phyloP scores from a whole-genome alignment of 768 basidiomycete genomes.

The Leccinum disarticulatum region DNA sequence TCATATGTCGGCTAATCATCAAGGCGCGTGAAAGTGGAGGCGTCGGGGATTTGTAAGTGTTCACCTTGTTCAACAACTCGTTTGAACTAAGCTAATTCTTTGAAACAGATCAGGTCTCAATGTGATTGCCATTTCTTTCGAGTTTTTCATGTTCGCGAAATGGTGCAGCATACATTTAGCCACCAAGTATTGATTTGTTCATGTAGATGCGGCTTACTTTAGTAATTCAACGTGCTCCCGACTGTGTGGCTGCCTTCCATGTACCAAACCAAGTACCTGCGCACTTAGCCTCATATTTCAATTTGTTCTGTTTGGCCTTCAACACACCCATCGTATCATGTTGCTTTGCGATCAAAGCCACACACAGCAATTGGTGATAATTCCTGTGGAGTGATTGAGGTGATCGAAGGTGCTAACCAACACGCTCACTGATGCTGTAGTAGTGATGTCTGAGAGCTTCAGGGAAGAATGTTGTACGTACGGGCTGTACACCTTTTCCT shows the following conservation, averaged over 20 bases:
- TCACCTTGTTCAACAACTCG: not conserved
- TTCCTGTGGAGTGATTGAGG: not conserved
- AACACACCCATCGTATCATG: not conserved
- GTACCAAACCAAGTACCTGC: not conserved
- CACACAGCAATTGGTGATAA: not conserved
- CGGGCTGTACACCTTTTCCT: too few relatives aligned
- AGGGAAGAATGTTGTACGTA: not conserved
- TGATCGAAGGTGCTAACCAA: not conserved
- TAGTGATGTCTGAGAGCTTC: too few relatives aligned
- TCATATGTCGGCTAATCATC: too few relatives aligned
- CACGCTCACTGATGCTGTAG: not conserved
- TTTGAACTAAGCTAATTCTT: not conserved
- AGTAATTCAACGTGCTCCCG: not conserved
- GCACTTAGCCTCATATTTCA: not conserved
- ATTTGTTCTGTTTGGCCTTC: not conserved
- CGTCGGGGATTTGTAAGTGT: slow-evolving; percentile 6
- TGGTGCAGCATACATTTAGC: not conserved
- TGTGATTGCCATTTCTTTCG: not conserved
- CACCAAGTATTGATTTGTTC: too few relatives aligned
- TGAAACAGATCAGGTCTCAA: not conserved
- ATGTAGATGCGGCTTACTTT: not conserved
- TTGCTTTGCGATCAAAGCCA: not conserved
- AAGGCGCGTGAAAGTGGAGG: too few relatives aligned
- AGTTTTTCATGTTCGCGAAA: not conserved
- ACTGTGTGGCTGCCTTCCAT: slow-evolving; percentile 6